Evolutionary conservation across 1,284 basidiomycete species (phyloP), one percentile per base, ranked within the genome.

Genomic region (Chondrostereum purpureum): DNA sequence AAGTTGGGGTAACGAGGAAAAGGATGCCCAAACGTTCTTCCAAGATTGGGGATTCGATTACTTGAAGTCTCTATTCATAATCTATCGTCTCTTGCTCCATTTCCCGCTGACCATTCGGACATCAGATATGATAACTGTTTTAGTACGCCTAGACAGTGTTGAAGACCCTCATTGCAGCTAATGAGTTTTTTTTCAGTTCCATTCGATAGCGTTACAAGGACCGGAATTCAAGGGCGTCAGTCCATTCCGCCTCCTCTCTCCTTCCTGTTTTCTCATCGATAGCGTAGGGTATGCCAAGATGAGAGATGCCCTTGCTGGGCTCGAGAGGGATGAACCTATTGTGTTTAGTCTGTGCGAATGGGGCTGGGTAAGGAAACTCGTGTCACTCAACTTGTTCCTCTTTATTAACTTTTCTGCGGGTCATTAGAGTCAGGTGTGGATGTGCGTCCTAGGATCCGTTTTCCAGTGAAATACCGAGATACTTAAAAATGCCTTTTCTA

Each of bases 191-290:
- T 16, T 34, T 12, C 39, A 74, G 75, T 77, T 39, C 75, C 77
- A 0, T 77, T 69, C 44, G 75, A 78, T 53, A 66, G 67, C 44
- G 60, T 79, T 37, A 70, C 71, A 21, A 68, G 68, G 39, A 60
- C 77, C 55, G 75, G 75, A 44, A 74, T 77, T 49, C 63, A 74
- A 50, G 78, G 78, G 35, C 73, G 77, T 78, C 55, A 56, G 77
- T 65, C 10, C 13, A 3, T 41, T 24, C 24, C 12, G 12, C 38
- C 33, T 31, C 4, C 51, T 69, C 62, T 17, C 37, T 27, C 21
- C 22, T 22, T 20, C 39, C 18, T 46, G 23, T 31, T 33, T 31
- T 43, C 40, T 23, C 16, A 24, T 27, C 46, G 33, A 42, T 20
- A 17, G 44, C 27, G 34, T 23, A 77, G 74, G 70, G 44, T 79